A percentile compares a stretch with the other conserved stretches of the same genome.
Evolutionary conservation across 2,329 filamentous ascomycete species (phyloP).

Genomic region (Kalaharituber pfeilii): DNA sequence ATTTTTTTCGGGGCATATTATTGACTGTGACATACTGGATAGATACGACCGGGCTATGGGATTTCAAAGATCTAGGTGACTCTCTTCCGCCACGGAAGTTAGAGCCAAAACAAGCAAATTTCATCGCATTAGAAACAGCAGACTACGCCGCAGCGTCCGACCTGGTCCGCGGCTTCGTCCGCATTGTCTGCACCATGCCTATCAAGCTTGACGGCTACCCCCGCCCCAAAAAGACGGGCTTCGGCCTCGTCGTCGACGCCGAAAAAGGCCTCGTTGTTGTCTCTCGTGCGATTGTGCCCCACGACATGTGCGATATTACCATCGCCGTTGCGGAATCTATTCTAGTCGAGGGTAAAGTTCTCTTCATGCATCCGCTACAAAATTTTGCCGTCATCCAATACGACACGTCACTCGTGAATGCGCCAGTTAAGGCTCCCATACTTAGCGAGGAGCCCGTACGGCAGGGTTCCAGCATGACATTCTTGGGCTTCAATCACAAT

Average conservation of each 20-base stretch:
- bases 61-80: conserved; percentile 73
- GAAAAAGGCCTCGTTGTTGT: conserved; percentile 90
- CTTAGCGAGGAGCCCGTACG: conserved; percentile 68
- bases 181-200: conserved; percentile 82
- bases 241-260: conserved; percentile 92
- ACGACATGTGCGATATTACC: conserved; percentile 90
- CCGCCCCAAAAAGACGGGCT: conserved; percentile 73
- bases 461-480: conserved; percentile 85
- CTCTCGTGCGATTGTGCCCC: conserved; percentile 83
- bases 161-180: conserved; percentile 84
- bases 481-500: conserved; percentile 96
- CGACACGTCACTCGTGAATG: conserved; percentile 80
- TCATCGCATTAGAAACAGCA: conserved; percentile 79
- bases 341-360: conserved; percentile 79
- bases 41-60: conserved; percentile 79
- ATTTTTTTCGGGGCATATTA: not conserved
- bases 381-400: conserved; percentile 96
- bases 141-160: conserved; percentile 81
- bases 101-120: conserved; percentile 62
- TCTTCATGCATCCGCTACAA: conserved; percentile 90
- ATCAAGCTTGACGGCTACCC: conserved; percentile 97
- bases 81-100: conserved; percentile 57
- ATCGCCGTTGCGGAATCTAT: conserved; percentile 95
- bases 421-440: conserved; percentile 75
- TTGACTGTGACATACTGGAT: too few species aligned